Evolutionary conservation across 1,139 yeast species (phyloP), one percentile per base, ranked within the genome.

Genomic region (Saccharomyces hybrid): DNA sequence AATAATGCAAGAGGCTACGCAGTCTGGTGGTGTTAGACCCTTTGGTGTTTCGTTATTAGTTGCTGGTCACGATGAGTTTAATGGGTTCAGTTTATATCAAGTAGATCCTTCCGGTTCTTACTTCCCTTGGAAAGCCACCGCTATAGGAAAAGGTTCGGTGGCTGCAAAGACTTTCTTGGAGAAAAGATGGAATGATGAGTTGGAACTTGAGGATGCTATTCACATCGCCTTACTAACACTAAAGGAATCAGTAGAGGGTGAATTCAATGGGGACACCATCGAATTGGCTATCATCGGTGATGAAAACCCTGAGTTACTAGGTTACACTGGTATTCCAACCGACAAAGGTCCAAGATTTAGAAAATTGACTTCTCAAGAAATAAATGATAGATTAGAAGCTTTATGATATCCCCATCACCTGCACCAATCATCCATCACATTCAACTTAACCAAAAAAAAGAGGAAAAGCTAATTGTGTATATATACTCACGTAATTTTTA

Each of bases 121-220:
- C 71, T 95, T 89, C 80, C 98, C 99, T n/a, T 95, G 99, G 99
- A 93, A 93, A 73, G 99, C 99, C 28, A 93, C 99, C 3, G 98
- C 99, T 29, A 93, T 95, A 64, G 99, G 99, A 59, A 91, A 90
- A 70, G 95, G 96, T 29, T 84, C 96, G 5, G 83, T 84, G 47
- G 87, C 95, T 7, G 99, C 99, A 41, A 93, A 95, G 76, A 93
- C 99, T 0, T 95, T 95, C 67, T 76, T 95, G 68, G 99, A 95
- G 71, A 95, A 95, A 76, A 85, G 99, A 74, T 95, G 98, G 97
- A 91, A 90, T 68, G 95, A 90, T 61, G 96, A 93, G 69, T 77
- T 95, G 68, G 99, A 95, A 74, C 78, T 95, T 59, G 99, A 95
- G 74, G 99, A 95, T 71, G 99, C 98, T 53, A 89, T 95, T 61